Base-by-base conservation (phyloP, 768 basidiomycete genomes). In the Multifurca ochricompacta region DNA sequence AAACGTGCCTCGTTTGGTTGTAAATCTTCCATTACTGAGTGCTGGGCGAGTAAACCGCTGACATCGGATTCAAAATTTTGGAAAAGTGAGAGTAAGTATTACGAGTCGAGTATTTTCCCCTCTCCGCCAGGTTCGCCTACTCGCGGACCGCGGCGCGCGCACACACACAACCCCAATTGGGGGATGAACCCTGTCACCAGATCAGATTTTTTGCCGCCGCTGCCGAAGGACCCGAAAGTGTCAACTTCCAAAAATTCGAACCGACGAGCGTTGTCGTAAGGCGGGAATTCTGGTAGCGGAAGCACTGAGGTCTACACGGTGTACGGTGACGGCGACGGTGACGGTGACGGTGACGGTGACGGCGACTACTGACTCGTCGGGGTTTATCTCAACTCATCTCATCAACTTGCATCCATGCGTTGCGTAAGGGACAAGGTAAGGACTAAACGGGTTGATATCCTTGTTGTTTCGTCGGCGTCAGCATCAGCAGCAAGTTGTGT, bases 1-100 rank as follows among this genome's bases (percentile, higher is more conserved):
- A 68, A 61, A 42, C 70, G 70, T 5, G 65, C 53, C 56, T 73
- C 71, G 56, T 74, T 73, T 18, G 71, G 71, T 47, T 75, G 73
- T 1, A 57, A 55, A 56, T 74, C 73, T 55, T 75, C 73, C 65
- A 66, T 44, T 41, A 19, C n/a, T 25, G 42, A 37, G 9, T 35
- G 23, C 16, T 9, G 36, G 35, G 4, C 25, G 18, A 31, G 28
- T 18, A 27, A 25, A 30, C 52, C 52, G 52, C 37, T 47, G 52
- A 46, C 37, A 40, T 53, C 52, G 44, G 52, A 40, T 39, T 45
- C 28, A 46, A 32, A 19, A n/a, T 31, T 36, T 19, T 69, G 67
- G 19, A 65, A 51, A 46, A n/a, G 36, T 39, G 52, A 32, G 45
- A 39, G 52, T 47, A 53, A 53, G 37, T 13, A 32, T 47, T 46